Conservation (phyloP, 495 filamentous ascomycete genomes). For the Tuber magnatum region DNA sequence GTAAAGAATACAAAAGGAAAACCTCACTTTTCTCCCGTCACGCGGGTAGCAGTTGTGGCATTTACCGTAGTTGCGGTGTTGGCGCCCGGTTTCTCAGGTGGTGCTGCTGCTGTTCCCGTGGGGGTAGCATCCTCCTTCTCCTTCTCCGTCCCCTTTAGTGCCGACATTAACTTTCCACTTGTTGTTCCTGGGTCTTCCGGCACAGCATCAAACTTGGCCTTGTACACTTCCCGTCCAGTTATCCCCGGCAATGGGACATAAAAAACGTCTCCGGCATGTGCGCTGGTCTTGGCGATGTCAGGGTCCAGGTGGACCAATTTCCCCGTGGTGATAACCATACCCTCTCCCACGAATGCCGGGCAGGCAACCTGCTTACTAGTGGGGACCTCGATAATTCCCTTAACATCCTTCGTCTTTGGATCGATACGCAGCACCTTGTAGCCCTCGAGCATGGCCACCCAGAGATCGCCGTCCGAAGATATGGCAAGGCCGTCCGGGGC, state of each 20-base stretch:
- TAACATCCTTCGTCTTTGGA: conserved; percentile 26
- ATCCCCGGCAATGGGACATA: conserved; percentile 34
- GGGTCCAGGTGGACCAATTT: conserved; percentile 33
- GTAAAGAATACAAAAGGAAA: background rate
- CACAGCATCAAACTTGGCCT: conserved; percentile 19
- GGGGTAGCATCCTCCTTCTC: background rate
- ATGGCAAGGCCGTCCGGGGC: conserved; percentile 39
- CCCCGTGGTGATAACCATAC: conserved; percentile 31
- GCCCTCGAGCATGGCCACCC: conserved; percentile 39
- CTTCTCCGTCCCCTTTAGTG: background rate
- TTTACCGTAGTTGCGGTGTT: background rate
- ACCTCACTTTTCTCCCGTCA: conserved; percentile 3
- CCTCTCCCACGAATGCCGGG: conserved; percentile 35
- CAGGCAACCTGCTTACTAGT: conserved; percentile 38
- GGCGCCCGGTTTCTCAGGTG: too few relatives aligned
- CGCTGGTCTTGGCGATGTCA: conserved; percentile 24
- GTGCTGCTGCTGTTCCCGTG: background rate
- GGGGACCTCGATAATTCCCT: conserved; percentile 32
- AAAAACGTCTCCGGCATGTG: conserved; percentile 28
- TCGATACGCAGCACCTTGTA: conserved; percentile 35
- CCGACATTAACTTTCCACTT: background rate
- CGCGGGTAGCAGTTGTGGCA: background rate
- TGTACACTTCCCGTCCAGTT: conserved; percentile 27
- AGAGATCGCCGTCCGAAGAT: conserved; percentile 37
- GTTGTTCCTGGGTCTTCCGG: background rate